Conservation (phyloP, 2,329 filamentous ascomycete genomes). For the Verticillium isaacii region DNA sequence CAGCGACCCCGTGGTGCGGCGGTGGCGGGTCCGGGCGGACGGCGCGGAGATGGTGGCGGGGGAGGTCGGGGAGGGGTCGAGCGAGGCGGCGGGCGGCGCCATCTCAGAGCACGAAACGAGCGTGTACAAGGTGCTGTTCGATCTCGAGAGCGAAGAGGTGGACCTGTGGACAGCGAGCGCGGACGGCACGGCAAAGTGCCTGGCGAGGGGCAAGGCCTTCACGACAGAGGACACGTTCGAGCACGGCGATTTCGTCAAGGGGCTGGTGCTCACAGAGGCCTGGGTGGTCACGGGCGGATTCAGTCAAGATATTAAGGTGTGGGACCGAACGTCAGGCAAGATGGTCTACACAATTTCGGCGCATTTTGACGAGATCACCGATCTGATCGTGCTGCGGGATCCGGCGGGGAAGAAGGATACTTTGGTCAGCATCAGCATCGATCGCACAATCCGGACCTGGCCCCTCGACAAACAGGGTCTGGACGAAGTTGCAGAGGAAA, state of each 20-base stretch:
- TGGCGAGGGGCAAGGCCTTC: slow-evolving; percentile 66
- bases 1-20: slow-evolving; percentile 73
- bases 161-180: slow-evolving; percentile 92
- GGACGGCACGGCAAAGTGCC: slow-evolving; percentile 80
- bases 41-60: slow-evolving; percentile 48
- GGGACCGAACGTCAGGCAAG: slow-evolving; percentile 71
- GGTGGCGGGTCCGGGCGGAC: slow-evolving; percentile 60
- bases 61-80: slow-evolving; percentile 11
- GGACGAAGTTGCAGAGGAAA: slow-evolving; percentile 43
- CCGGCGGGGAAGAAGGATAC: slow-evolving; percentile 29
- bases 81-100: slow-evolving; percentile 23
- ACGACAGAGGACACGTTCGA: slow-evolving; percentile 64
- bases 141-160: slow-evolving; percentile 52
- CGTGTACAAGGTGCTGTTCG: slow-evolving; percentile 76
- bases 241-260: slow-evolving; percentile 88
- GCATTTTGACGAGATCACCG: slow-evolving; percentile 92
- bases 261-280: slow-evolving; percentile 68
- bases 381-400: slow-evolving; percentile 58
- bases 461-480: slow-evolving; percentile 58
- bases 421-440: slow-evolving; percentile 81
- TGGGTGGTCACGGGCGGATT: slow-evolving; percentile 86
- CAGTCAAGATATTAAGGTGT: slow-evolving; percentile 88
- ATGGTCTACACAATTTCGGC: slow-evolving; percentile 71
- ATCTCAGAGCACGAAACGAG: slow-evolving; percentile 86
- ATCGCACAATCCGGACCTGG: slow-evolving; percentile 85